phyloP scores from a whole-genome alignment of 169 alveolate species.

The Plasmodium inui region DNA sequence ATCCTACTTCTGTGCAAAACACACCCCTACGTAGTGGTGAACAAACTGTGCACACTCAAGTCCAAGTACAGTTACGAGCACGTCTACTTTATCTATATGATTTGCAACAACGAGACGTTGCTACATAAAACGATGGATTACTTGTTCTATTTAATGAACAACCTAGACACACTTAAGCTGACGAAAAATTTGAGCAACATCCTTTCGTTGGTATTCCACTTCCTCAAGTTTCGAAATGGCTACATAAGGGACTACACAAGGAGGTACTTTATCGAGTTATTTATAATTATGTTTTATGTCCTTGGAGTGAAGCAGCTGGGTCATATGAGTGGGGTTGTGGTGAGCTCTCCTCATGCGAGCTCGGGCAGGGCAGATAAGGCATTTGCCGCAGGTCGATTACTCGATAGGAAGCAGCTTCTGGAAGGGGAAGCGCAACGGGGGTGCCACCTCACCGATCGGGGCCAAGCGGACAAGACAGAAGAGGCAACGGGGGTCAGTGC shows the following conservation, averaged over 20 bases:
- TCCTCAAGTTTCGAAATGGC: slow-evolving; percentile 41
- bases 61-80: slow-evolving; percentile 70
- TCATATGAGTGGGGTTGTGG: slow-evolving; percentile 18
- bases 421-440: background rate
- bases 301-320: slow-evolving; percentile 58
- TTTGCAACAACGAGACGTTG: slow-evolving; percentile 58
- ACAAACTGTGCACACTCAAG: slow-evolving; percentile 36
- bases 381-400: background rate
- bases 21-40: slow-evolving; percentile 37
- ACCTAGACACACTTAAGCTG: slow-evolving; percentile 1
- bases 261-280: slow-evolving; percentile 40
- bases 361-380: background rate
- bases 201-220: slow-evolving; percentile 58
- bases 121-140: slow-evolving; percentile 57
- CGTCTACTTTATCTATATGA: slow-evolving; percentile 62
- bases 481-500: background rate
- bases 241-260: slow-evolving; percentile 26
- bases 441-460: background rate
- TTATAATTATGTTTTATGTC: slow-evolving; percentile 45
- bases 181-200: slow-evolving; percentile 63
- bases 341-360: background rate
- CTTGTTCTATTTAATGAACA: slow-evolving; percentile 45
- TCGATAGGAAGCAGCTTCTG: background rate
- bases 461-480: background rate
- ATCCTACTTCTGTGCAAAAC: slow-evolving; percentile 47